Evolutionary conservation across 2,329 filamentous ascomycete species (phyloP).

Genomic region (Sporothrix variecibatus): DNA sequence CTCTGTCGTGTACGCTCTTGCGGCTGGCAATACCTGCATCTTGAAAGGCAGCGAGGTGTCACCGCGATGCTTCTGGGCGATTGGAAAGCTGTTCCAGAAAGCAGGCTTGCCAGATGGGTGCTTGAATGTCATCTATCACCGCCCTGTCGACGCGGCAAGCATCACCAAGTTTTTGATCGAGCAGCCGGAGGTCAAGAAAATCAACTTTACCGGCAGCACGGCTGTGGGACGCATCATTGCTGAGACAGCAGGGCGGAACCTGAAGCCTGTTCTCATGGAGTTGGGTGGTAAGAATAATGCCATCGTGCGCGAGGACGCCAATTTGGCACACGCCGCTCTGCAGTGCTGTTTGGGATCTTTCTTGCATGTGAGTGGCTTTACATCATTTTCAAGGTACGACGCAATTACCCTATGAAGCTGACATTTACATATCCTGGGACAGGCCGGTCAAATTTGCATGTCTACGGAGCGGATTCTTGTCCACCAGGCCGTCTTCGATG

Average conservation of each 20-base stretch:
- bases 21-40: conserved; percentile 75
- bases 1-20: conserved; percentile 64
- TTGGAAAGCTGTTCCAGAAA: conserved; percentile 66
- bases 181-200: conserved; percentile 68
- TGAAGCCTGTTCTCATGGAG: conserved; percentile 81
- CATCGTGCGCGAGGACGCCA: conserved; percentile 78
- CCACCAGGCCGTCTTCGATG: conserved; percentile 48
- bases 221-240: conserved; percentile 72
- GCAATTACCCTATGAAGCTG: neutral
- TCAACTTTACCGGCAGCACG: conserved; percentile 85
- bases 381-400: too few relatives aligned
- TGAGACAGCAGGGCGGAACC: conserved; percentile 65
- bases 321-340: conserved; percentile 69
- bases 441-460: conserved; percentile 83
- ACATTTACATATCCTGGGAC: neutral
- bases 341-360: conserved; percentile 72
- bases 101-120: conserved; percentile 76
- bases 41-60: conserved; percentile 71
- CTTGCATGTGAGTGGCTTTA: conserved; percentile 38
- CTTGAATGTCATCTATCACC: conserved; percentile 69
- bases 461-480: conserved; percentile 72
- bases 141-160: conserved; percentile 65
- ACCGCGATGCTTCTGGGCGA: conserved; percentile 63
- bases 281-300: conserved; percentile 80
- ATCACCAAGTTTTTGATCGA: conserved; percentile 70